phyloP scores from a whole-genome alignment of 1,284 basidiomycete genomes.

The Filobasidium uniguttulatum region DNA sequence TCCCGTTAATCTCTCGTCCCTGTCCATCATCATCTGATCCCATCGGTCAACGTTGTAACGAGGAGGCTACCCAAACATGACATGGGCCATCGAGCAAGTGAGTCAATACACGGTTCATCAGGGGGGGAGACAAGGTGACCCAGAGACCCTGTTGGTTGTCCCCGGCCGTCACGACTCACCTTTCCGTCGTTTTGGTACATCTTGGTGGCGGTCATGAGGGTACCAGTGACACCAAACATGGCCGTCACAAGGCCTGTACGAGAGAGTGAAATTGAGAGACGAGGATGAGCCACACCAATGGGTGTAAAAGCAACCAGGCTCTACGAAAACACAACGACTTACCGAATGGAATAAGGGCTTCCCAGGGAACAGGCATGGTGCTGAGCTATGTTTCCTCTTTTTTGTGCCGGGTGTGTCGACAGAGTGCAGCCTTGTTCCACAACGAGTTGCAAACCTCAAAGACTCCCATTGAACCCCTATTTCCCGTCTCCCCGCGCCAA shows the following conservation, averaged over 20 bases:
- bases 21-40: constrained; percentile 90
- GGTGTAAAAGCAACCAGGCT: not conserved
- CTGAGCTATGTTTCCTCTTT: not conserved
- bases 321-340: constrained; percentile 12
- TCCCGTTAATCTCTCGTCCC: constrained; percentile 78
- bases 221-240: constrained; percentile 80
- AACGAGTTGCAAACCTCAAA: too few relatives aligned
- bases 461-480: not conserved
- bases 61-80: constrained; percentile 48
- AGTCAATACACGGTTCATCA: too few relatives aligned
- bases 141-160: not conserved
- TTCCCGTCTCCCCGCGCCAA: not conserved
- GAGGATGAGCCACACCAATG: not conserved
- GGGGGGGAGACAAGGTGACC: too few relatives aligned
- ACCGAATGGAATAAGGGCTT: constrained; percentile 90
- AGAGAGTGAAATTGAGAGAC: not conserved
- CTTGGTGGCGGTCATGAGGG: constrained; percentile 62
- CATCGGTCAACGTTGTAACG: constrained; percentile 72
- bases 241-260: constrained; percentile 64
- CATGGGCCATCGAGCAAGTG: too few relatives aligned
- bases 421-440: too few relatives aligned
- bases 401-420: not conserved
- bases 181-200: constrained; percentile 75
- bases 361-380: constrained; percentile 81
- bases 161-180: constrained; percentile 42